phyloP scores from a whole-genome alignment of 441 rosid species.

The Gossypium trilobum region DNA sequence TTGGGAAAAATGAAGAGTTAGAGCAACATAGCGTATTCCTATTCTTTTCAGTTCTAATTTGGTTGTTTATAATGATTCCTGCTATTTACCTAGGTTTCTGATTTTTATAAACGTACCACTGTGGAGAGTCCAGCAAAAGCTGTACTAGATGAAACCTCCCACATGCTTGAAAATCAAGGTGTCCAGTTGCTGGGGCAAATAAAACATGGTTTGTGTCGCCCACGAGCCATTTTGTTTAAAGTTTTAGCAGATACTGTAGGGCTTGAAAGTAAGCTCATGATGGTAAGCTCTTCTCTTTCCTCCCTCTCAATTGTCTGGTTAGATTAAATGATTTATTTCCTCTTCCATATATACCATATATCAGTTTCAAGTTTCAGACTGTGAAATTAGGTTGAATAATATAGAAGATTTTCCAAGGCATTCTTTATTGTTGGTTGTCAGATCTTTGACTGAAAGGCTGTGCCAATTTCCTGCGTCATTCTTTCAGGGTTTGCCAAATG shows the following conservation, averaged over 20 bases:
- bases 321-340: slow-evolving; percentile 1
- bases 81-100: slow-evolving; percentile 59
- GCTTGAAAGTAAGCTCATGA: slow-evolving; percentile 84
- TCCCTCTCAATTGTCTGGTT: slow-evolving; percentile 3
- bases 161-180: slow-evolving; percentile 57
- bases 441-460: not conserved
- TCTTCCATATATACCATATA: not conserved
- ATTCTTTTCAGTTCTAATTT: slow-evolving; percentile 6
- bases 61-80: slow-evolving; percentile 5
- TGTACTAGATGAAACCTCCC: slow-evolving; percentile 64
- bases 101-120: slow-evolving; percentile 72
- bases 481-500: slow-evolving; percentile 85
- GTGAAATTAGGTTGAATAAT: not conserved
- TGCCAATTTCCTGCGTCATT: not conserved
- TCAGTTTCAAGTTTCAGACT: slow-evolving; percentile 1
- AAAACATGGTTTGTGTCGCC: slow-evolving; percentile 86
- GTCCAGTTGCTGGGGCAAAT: slow-evolving; percentile 90
- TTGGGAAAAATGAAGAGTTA: not conserved
- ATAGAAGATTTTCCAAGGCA: not conserved
- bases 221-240: slow-evolving; percentile 91
- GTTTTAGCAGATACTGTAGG: slow-evolving; percentile 93
- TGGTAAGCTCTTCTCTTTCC: slow-evolving; percentile 49
- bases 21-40: not conserved
- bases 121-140: slow-evolving; percentile 82
- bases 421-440: not conserved